phyloP scores from a whole-genome alignment of 768 basidiomycete species.

The Neoboletus brunneissimus region DNA sequence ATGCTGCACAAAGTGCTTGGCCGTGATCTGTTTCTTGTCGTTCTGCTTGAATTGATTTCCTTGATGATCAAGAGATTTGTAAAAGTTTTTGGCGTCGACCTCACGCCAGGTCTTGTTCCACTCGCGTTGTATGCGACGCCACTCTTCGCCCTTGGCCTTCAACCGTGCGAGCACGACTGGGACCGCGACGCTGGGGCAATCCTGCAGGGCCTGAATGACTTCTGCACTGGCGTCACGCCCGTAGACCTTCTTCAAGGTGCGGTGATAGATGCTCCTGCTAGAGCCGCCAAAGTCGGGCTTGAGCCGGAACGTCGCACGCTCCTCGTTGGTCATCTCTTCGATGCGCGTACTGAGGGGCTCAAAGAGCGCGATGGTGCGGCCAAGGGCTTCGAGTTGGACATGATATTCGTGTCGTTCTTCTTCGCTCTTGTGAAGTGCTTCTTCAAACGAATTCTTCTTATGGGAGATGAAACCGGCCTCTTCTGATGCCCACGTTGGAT shows the following conservation, averaged over 20 bases:
- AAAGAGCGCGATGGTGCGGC: constrained; percentile 85
- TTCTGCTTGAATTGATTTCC: constrained; percentile 92
- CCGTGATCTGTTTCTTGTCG: constrained; percentile 90
- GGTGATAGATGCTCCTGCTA: constrained; percentile 84
- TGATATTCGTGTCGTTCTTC: constrained; percentile 99
- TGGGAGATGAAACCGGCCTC: constrained; percentile 92
- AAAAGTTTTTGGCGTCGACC: constrained; percentile 95
- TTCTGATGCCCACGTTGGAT: constrained; percentile 97
- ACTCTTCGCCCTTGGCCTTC: constrained; percentile 95
- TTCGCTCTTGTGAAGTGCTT: constrained; percentile 93
- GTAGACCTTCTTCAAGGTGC: constrained; percentile 92
- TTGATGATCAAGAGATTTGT: constrained; percentile 96
- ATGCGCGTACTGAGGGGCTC: constrained; percentile 85
- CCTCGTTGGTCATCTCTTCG: constrained; percentile 85
- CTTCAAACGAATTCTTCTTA: constrained; percentile 96
- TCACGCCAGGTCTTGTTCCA: constrained; percentile 98
- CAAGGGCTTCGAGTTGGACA: constrained; percentile 88
- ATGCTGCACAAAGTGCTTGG: constrained; percentile 78
- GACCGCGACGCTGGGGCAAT: constrained; percentile 84
- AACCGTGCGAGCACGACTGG: constrained; percentile 88
- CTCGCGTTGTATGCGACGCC: constrained; percentile 90
- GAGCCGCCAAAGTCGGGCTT: constrained; percentile 87
- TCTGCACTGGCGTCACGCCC: constrained; percentile 74
- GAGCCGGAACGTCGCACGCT: constrained; percentile 76
- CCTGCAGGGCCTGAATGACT: constrained; percentile 84